These are phyloP conservation scores for Teunomyces lycoperdinae DNA, from an alignment of 805 yeast genomes.

Conservation along the genomic window DNA sequence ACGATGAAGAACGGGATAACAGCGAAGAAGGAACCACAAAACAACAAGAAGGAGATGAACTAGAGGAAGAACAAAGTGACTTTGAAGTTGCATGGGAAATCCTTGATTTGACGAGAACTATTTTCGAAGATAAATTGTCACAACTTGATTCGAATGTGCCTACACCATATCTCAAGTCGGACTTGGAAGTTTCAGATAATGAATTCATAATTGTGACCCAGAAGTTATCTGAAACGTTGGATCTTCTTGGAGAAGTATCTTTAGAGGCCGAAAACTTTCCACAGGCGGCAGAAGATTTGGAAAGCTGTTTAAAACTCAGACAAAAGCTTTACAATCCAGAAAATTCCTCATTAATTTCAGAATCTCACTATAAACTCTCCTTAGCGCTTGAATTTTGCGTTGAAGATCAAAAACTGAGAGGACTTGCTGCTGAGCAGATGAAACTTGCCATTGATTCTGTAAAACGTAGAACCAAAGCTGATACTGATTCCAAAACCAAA, in stretches of 20 bases:
- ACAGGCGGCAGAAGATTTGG: conserved; percentile 73
- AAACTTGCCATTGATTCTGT: conserved; percentile 47
- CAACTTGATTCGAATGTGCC: conserved; percentile 3
- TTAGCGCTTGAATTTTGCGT: conserved; percentile 71
- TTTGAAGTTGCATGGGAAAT: conserved; percentile 90
- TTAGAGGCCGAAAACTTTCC: conserved; percentile 84
- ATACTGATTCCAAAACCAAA: conserved; percentile 39
- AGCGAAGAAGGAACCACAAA: conserved; percentile 15
- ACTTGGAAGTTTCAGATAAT: conserved; percentile 29
- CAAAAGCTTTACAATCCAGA: conserved; percentile 46
- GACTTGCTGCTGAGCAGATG: conserved; percentile 54
- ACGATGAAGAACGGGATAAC: conserved; percentile 17
- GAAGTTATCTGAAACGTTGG: conserved; percentile 71
- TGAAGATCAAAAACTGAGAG: conserved; percentile 47
- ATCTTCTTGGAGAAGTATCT: conserved; percentile 83
- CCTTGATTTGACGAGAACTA: conserved; percentile 70
- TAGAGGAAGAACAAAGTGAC: conserved; percentile 57
- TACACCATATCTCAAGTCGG: conserved; percentile 29
- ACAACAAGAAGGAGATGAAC: conserved; percentile 20
- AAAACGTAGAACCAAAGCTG: conserved; percentile 40
- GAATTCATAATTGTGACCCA: conserved; percentile 37
- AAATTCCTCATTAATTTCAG: conserved; percentile 62
- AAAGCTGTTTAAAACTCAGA: conserved; percentile 54
- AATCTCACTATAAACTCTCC: conserved; percentile 77
- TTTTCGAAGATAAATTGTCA: conserved; percentile 48